These are phyloP conservation scores for Rhodotorula sp. DNA, from an alignment of 1,284 basidiomycete species.

Conservation along the genomic window DNA sequence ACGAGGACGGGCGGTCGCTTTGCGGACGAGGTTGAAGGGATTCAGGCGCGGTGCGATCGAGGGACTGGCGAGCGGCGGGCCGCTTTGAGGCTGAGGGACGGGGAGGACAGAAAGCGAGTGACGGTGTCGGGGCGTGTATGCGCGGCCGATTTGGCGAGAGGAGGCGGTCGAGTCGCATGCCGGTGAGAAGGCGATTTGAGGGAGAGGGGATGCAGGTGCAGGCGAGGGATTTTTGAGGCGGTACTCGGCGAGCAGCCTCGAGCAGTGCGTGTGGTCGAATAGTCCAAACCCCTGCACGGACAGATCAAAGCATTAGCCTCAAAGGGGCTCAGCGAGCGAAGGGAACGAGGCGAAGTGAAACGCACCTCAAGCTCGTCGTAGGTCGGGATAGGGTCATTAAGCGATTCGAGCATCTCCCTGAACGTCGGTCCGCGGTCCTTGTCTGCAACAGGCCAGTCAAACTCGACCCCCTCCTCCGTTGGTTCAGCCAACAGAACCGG, in stretches of 20 bases:
- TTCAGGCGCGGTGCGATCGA: not conserved
- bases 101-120: conserved; percentile 5
- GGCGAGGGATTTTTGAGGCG: conserved; percentile 1
- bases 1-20: conserved; percentile 5
- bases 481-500: not conserved
- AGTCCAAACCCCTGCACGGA: conserved; percentile 4
- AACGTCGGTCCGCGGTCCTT: not conserved
- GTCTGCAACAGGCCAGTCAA: not conserved
- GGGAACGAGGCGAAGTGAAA: no score
- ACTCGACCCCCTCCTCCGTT: not conserved
- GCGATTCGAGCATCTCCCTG: conserved; percentile 15
- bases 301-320: no score
- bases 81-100: not conserved
- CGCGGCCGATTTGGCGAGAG: not conserved
- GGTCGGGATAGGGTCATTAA: not conserved
- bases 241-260: conserved; percentile 12
- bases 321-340: not conserved
- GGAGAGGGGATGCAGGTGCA: not conserved
- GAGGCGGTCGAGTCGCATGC: not conserved
- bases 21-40: conserved; percentile 13
- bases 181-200: not conserved
- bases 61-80: conserved; percentile 10
- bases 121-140: not conserved
- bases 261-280: conserved; percentile 1
- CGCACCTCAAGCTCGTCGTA: conserved; percentile 17